A percentile compares a stretch with the other conserved stretches of the same genome.
Conservation (phyloP, 495 filamentous ascomycete genomes). For the Penicillium antarcticum region DNA sequence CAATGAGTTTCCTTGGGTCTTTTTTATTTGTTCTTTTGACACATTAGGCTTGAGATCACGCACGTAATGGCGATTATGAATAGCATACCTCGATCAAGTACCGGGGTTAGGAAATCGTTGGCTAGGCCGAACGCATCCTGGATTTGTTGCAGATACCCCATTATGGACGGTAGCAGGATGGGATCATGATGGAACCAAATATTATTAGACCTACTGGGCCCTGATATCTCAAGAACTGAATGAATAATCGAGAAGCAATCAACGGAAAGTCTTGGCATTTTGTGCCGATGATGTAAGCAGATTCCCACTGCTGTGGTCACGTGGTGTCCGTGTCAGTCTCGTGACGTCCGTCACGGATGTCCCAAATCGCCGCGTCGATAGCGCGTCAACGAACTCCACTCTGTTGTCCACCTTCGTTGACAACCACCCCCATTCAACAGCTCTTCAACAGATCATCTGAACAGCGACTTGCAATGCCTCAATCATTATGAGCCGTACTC, state of each 20-base stretch:
- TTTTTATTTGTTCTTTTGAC: conserved; percentile 37
- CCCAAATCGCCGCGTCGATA: background rate
- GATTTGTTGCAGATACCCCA: conserved; percentile 23
- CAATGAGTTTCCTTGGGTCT: conserved; percentile 32
- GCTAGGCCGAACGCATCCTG: conserved; percentile 37
- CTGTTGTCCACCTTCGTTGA: conserved; percentile 16
- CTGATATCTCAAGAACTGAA: background rate
- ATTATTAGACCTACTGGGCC: background rate
- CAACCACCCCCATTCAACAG: conserved; percentile 9
- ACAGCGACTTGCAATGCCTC: background rate
- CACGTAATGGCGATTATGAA: conserved; percentile 7
- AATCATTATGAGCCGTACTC: conserved; percentile 9
- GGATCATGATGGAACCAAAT: background rate
- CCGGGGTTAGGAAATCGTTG: conserved; percentile 38
- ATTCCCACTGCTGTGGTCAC: background rate
- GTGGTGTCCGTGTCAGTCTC: conserved; percentile 12
- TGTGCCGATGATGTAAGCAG: conserved; percentile 2
- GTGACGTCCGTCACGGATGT: conserved; percentile 21
- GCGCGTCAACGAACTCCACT: conserved; percentile 1
- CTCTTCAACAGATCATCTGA: background rate
- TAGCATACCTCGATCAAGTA: conserved; percentile 43
- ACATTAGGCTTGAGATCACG: conserved; percentile 25
- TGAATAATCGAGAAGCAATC: background rate
- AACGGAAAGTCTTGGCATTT: conserved; percentile 6
- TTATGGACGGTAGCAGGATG: conserved; percentile 9